Evolutionary conservation across 495 filamentous ascomycete genomes (phyloP), one percentile per base, ranked within the genome.

Genomic region (Aspergillus taichungensis): DNA sequence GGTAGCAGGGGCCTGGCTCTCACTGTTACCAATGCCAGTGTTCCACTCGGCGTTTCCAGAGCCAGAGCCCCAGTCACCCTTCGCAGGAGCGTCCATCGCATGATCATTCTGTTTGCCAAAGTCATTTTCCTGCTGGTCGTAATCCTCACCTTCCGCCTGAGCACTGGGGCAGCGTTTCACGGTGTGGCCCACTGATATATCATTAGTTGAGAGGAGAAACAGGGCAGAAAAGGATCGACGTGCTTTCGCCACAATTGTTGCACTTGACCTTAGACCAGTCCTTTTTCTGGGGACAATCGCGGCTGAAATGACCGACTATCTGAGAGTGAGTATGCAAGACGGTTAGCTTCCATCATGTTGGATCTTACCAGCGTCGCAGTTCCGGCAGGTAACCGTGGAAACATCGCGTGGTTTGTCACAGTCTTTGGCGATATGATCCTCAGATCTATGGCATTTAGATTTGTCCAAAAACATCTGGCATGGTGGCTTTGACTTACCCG

Each of bases 251-350:
- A 54, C 88, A 94, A 54, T 82, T 80, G 49, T 64, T 74, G 69
- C 88, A 95, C 59, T 86, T 77, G 45, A 94, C 81, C 31, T 78
- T 79, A 9, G 75, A 72, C 60, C 82, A 88, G 54, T 95, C 84
- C 36, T 74, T 79, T 5, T 85, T 84, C 69, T 84, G 73, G 0
- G 85, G 75, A 59, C 90, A 95, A 6, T 89, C 85, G 35, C 78
- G 80, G 34, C 69, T 68, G 35, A 73, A 62, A 51, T 96, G 90
- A 0, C 90, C 90, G 29, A 68, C 73, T 71, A 45, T 30, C 14
- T n/a, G 30, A 13, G 8, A 2, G 27, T 32, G 45, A 55, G 38
- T 28, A 42, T 28, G 8, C 8, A 6, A 8, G 8, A 36, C 13
- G 6, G 18, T 48, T 37, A 30, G 40, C 12, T 13, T 14, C 8